Base-by-base conservation (phyloP, 768 basidiomycete genomes). In the Mycena indigotica region DNA sequence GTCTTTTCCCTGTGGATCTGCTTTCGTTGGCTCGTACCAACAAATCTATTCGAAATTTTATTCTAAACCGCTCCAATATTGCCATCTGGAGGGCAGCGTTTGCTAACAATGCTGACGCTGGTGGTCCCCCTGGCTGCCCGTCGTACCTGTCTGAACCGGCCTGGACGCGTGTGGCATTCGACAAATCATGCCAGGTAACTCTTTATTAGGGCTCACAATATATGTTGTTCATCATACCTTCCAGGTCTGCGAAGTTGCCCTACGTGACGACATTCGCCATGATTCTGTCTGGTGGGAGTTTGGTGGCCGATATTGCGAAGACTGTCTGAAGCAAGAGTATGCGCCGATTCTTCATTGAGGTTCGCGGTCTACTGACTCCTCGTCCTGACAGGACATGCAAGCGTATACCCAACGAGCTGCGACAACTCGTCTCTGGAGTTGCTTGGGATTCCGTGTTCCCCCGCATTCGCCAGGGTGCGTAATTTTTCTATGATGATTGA, bases 1-100 rank as follows among this genome's bases (percentile, higher is more conserved):
- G 65, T 28, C 21, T 75, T n/a, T 56, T 54, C 17, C 58, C 62
- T 1, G 24, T 56, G 19, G 62, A 63, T 30, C 39, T 63, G 2
- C 24, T 63, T 2, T 17, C 39, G 3, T 55, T 63, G 0, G 23
- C 62, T 13, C 62, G 59, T 5, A 57, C 59, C 4, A 63, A 44
- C 28, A 61, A 63, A 41, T 41, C 55, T 5, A 54, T 63, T 24
- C 44, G 62, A 19, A 40, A 39, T 2, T 57, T 56, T 39, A 51
- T 63, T 26, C 23, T 63, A 40, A 53, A 60, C 30, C 54, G 40
- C 38, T 46, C 59, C 10, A 60, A 59, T 39, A 49, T 26, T 6
- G 45, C 39, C 1, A 57, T 63, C 32, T 63, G 62, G 59, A 66
- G 57, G 26, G 58, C 52, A 4, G 55, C 51, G 28, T 60, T 51